phyloP scores from a whole-genome alignment of 2,329 filamentous ascomycete species.

The Fragosphaeria purpurea region DNA sequence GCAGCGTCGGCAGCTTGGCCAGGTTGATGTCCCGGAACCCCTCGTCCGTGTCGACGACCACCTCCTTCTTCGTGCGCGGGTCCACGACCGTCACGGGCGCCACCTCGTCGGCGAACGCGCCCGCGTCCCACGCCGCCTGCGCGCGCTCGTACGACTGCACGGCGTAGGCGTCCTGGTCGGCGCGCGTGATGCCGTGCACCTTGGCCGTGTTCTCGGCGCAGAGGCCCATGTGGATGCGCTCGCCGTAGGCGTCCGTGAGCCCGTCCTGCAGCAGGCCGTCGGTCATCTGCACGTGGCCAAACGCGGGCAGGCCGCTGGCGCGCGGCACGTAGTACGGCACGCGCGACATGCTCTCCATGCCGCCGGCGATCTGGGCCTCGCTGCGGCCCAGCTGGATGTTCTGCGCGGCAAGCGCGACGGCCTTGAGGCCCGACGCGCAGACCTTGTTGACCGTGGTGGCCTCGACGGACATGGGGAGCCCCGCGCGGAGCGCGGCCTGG shows the following conservation, averaged over 20 bases:
- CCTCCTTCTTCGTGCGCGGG: constrained; percentile 58
- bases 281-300: constrained; percentile 79
- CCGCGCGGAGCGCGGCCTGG: constrained; percentile 82
- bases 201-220: constrained; percentile 93
- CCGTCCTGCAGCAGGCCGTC: constrained; percentile 93
- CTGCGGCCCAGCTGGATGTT: constrained; percentile 88
- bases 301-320: constrained; percentile 70
- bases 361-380: constrained; percentile 82
- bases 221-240: constrained; percentile 88
- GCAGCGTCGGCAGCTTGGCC: constrained; percentile 76
- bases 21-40: constrained; percentile 79
- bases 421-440: constrained; percentile 89
- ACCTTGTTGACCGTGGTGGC: constrained; percentile 96
- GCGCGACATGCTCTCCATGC: constrained; percentile 96
- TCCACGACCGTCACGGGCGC: constrained; percentile 75
- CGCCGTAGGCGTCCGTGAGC: constrained; percentile 89
- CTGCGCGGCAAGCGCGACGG: constrained; percentile 80
- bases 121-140: constrained; percentile 77
- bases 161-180: constrained; percentile 86
- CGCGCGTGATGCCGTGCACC: constrained; percentile 67
- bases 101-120: constrained; percentile 82
- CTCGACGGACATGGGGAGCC: constrained; percentile 71
- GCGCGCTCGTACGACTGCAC: constrained; percentile 83
- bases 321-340: constrained; percentile 86
- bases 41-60: constrained; percentile 71